phyloP scores from a whole-genome alignment of 805 yeast species.

The Spencermartinsiella europaea region DNA sequence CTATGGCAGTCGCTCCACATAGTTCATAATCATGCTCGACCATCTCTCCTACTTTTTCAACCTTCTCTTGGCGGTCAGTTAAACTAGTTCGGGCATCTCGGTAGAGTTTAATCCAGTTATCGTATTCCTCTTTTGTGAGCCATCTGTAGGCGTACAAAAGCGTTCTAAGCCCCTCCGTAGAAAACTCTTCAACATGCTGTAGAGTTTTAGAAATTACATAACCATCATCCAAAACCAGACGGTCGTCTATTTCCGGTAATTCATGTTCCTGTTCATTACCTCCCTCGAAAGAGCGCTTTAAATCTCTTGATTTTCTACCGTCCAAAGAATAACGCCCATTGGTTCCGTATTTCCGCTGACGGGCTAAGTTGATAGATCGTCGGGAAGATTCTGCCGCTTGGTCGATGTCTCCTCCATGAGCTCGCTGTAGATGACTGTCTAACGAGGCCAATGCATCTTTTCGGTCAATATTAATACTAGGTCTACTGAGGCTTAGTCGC shows the following conservation, averaged over 20 bases:
- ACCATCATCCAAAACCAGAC: slow-evolving; percentile 62
- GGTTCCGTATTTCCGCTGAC: slow-evolving; percentile 22
- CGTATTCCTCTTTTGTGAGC: slow-evolving; percentile 55
- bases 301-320: slow-evolving; percentile 3
- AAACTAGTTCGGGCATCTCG: slow-evolving; percentile 73
- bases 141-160: slow-evolving; percentile 76
- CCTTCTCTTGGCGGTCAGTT: slow-evolving; percentile 55
- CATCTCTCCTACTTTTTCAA: slow-evolving; percentile 66
- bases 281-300: background rate
- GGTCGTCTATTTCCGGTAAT: slow-evolving; percentile 40
- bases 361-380: slow-evolving; percentile 22
- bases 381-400: slow-evolving; percentile 27
- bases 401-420: slow-evolving; percentile 26
- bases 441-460: slow-evolving; percentile 25
- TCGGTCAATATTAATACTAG: slow-evolving; percentile 26
- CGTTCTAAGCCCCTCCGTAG: slow-evolving; percentile 92
- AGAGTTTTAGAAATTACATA: slow-evolving; percentile 77
- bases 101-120: slow-evolving; percentile 61
- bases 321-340: slow-evolving; percentile 2
- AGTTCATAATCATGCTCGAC: slow-evolving; percentile 67
- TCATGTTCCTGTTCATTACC: slow-evolving; percentile 5
- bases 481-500: slow-evolving; percentile 19
- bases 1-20: slow-evolving; percentile 94
- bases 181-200: slow-evolving; percentile 88
- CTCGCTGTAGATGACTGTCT: slow-evolving; percentile 23